These are phyloP conservation scores for Trichoderma parareesei DNA, from an alignment of 495 filamentous ascomycete genomes.

Conservation along the genomic window DNA sequence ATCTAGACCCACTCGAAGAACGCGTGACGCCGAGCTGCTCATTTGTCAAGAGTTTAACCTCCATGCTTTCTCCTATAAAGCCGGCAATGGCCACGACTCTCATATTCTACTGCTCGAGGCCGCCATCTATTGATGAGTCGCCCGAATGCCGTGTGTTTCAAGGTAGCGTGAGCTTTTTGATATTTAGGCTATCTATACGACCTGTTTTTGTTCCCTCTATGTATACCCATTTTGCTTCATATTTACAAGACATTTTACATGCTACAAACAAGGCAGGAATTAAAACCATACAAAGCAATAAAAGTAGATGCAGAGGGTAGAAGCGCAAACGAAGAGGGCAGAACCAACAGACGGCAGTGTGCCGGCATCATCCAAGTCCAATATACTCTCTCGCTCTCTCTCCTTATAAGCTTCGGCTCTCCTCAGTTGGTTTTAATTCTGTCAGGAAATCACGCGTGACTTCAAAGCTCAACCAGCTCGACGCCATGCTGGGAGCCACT, in stretches of 20 bases:
- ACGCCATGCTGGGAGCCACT: constrained; percentile 97
- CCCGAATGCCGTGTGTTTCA: neutral
- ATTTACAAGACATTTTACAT: neutral
- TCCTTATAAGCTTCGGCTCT: neutral
- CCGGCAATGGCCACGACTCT: neutral
- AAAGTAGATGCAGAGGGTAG: too few relatives aligned
- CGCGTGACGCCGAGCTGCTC: too few relatives aligned
- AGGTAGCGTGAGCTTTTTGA: neutral
- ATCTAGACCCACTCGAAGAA: too few relatives aligned
- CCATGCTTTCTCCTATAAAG: neutral
- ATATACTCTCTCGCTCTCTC: neutral
- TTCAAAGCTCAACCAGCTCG: constrained; percentile 96
- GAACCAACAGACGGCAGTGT: too few relatives aligned
- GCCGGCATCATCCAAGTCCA: neutral
- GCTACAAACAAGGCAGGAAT: neutral
- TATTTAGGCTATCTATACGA: neutral
- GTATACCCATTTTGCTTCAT: constrained; percentile 1
- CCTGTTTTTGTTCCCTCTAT: neutral
- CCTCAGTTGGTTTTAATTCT: constrained; percentile 29
- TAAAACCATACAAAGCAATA: neutral
- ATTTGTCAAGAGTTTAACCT: too few relatives aligned
- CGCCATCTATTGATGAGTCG: too few relatives aligned
- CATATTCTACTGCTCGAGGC: neutral
- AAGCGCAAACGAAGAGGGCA: too few relatives aligned
- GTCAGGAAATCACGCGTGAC: constrained; percentile 80